Evolutionary conservation across 2,329 filamentous ascomycete genomes (phyloP).

Genomic region (Podosphaera fusca): DNA sequence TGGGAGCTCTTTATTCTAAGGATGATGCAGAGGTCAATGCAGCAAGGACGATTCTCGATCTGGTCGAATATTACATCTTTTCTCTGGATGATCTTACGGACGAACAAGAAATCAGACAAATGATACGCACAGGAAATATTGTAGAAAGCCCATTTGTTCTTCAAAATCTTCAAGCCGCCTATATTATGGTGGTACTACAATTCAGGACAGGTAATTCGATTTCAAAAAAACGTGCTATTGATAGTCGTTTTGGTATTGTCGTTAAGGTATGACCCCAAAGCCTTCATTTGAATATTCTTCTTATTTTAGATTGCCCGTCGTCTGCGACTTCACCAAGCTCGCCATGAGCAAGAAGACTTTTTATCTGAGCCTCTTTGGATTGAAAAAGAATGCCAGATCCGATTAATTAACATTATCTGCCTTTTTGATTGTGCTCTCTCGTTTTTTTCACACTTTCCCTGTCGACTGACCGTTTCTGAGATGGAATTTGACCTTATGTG

Average conservation of each 20-base stretch:
- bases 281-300: neutral
- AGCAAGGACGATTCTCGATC: conserved; percentile 20
- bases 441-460: conserved; percentile 23
- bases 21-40: conserved; percentile 18
- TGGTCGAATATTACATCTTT: conserved; percentile 21
- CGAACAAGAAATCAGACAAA: conserved; percentile 19
- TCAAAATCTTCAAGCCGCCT: conserved; percentile 21
- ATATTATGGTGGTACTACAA: conserved; percentile 20
- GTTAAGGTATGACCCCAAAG: conserved; percentile 16
- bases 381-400: conserved; percentile 21
- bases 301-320: conserved; percentile 18
- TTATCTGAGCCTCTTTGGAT: conserved; percentile 20
- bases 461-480: conserved; percentile 19
- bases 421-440: conserved; percentile 22
- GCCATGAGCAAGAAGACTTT: conserved; percentile 18
- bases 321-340: conserved; percentile 17
- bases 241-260: conserved; percentile 20
- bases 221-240: conserved; percentile 20
- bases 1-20: conserved; percentile 23
- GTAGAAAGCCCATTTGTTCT: conserved; percentile 17
- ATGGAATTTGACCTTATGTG: conserved; percentile 22
- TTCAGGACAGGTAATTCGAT: conserved; percentile 21
- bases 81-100: conserved; percentile 20
- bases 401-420: conserved; percentile 20
- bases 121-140: conserved; percentile 13